A percentile compares a stretch with the other conserved stretches of the same genome.
phyloP scores from a whole-genome alignment of 208 protist genomes.

The Phytomonas sp. region DNA sequence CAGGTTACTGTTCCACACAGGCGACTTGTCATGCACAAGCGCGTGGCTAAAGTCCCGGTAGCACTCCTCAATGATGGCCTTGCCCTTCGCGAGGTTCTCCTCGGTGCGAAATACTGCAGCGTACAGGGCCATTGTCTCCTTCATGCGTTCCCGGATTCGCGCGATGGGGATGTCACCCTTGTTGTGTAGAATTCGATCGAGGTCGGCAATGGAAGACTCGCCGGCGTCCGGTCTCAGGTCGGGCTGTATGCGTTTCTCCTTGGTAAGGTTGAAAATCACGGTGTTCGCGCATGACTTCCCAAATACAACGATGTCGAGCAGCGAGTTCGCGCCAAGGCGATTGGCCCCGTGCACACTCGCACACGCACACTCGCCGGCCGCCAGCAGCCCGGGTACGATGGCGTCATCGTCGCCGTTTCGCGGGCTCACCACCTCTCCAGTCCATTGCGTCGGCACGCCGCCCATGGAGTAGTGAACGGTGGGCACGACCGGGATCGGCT shows the following conservation, averaged over 20 bases:
- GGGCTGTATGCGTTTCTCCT: conserved; percentile 82
- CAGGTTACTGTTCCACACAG: conserved; percentile 97
- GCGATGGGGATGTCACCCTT: conserved; percentile 89
- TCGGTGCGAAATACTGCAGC: conserved; percentile 95
- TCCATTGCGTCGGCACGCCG: conserved; percentile 88
- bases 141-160: conserved; percentile 95
- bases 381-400: conserved; percentile 95
- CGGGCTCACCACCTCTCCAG: conserved; percentile 85
- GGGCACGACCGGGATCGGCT: conserved; percentile 98
- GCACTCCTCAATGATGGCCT: conserved; percentile 88
- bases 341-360: conserved; percentile 99
- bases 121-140: conserved; percentile 96
- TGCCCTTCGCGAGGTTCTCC: conserved; percentile 89
- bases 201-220: conserved; percentile 90
- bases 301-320: conserved; percentile 99
- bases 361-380: conserved; percentile 97
- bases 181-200: conserved; percentile 94
- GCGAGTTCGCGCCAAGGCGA: conserved; percentile 98
- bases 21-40: conserved; percentile 90
- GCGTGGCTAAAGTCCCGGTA: conserved; percentile 92
- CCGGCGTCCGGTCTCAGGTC: conserved; percentile 83
- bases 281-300: conserved; percentile 95
- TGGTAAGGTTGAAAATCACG: conserved; percentile 90
- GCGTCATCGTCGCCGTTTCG: conserved; percentile 87
- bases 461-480: conserved; percentile 99